Base-by-base conservation (phyloP, 345 rosid species). In the Eucalyptus curtisii region DNA sequence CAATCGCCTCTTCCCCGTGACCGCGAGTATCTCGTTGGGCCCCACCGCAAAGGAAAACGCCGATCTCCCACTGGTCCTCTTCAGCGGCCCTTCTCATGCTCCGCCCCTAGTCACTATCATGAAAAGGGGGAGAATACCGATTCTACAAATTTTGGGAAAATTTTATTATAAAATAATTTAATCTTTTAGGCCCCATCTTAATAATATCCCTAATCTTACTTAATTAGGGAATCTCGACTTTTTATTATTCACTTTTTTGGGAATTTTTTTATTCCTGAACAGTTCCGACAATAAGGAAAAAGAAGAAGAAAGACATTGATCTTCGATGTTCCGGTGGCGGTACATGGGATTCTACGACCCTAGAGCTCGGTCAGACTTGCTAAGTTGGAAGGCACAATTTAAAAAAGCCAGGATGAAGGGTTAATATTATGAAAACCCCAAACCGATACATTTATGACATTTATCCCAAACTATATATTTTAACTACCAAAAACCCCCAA, bases 381-480 rank as follows among this genome's bases (percentile, higher is more conserved):
- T 7, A 20, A 52, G 57, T 20, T 52, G 57, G 4, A 52, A 52
- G 57, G 57, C 57, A 7, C 57, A 20, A 52, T 0, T 20, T 52
- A 7, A 52, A 52, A 52, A 19, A 1, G 57, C 5, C 57, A 19
- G 8, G 25, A 52, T 52, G 55, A 7, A 50, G 2, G 55, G 10
- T 52, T 52, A 7, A 52, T 52, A 52, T 52, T 0, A 52, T 19
- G 24, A 52, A 52, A 52, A 52, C 10, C 2, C 5, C 0, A 20
- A 52, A 52, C 0, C 2, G 0, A 4, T 19, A 52, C 0, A 7
- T 52, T 52, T 52, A 52, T 2, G 0, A 52, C 2, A 52, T 52
- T 52, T 52, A 52, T 0, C 10, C 0, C 0, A 19, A 19, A 7
- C 0, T 52, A 52, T 3, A 52, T 19, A 19, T 52, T 52, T 52